Conservation (phyloP, 1,284 basidiomycete genomes). For the Irpex sp. region DNA sequence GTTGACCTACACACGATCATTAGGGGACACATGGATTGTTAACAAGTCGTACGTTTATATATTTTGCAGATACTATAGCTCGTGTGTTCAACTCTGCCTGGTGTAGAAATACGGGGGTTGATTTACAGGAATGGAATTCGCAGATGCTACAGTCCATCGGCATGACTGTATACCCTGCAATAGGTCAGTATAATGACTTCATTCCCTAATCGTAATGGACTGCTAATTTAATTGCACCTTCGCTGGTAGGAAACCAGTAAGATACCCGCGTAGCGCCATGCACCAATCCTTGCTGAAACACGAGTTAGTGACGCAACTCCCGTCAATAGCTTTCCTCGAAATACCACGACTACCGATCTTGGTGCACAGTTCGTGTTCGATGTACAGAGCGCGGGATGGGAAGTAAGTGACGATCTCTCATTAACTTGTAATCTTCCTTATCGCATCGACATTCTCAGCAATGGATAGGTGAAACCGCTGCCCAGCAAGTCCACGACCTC, state of each 20-base stretch:
- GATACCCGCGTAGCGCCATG: slow-evolving; percentile 11
- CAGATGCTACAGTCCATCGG: slow-evolving; percentile 37
- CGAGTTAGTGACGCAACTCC: slow-evolving; percentile 41
- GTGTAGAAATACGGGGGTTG: slow-evolving; percentile 36
- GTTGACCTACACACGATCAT: not conserved
- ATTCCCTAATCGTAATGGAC: too few species aligned
- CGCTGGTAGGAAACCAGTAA: slow-evolving; percentile 45
- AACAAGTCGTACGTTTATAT: slow-evolving; percentile 33
- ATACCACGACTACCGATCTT: slow-evolving; percentile 30
- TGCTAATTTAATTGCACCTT: not conserved
- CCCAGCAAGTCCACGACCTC: slow-evolving; percentile 36
- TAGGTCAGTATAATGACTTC: slow-evolving; percentile 31
- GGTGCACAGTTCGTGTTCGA: slow-evolving; percentile 47
- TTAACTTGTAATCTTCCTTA: not conserved
- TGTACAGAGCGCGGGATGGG: slow-evolving; percentile 43
- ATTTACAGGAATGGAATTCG: slow-evolving; percentile 40
- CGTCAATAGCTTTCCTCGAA: slow-evolving; percentile 45
- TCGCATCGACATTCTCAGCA: slow-evolving; percentile 25
- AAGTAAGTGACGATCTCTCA: slow-evolving; percentile 26
- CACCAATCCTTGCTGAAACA: not conserved
- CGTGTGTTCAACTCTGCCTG: not conserved
- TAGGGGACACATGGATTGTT: slow-evolving; percentile 46
- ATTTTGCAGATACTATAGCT: not conserved
- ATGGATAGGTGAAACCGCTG: slow-evolving; percentile 37
- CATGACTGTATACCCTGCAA: slow-evolving; percentile 39